These are phyloP conservation scores for Nicotiana attenuata DNA, from an alignment of 257 asterid genomes.

Conservation along the genomic window DNA sequence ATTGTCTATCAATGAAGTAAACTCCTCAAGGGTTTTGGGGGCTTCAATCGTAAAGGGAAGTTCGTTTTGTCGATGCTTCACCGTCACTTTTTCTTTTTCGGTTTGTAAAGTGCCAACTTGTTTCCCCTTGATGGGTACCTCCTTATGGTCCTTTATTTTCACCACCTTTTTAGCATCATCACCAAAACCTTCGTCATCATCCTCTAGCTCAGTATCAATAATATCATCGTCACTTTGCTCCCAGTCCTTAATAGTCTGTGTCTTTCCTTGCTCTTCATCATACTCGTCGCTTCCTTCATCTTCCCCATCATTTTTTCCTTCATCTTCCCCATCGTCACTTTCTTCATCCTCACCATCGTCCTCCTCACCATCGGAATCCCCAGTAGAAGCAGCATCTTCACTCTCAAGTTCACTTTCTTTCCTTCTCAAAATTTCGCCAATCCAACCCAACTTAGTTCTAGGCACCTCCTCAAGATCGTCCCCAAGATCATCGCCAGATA, in stretches of 20 bases:
- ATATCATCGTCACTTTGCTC: conserved; percentile 93
- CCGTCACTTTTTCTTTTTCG: conserved; percentile 22
- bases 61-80: conserved; percentile 37
- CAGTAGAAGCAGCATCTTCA: conserved; percentile 15
- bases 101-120: conserved; percentile 17
- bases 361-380: conserved; percentile 34
- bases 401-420: conserved; percentile 16
- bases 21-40: conserved; percentile 76
- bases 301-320: conserved; percentile 32
- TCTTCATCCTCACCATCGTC: conserved; percentile 26
- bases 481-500: conserved; percentile 97
- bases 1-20: conserved; percentile 55
- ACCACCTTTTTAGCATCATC: conserved; percentile 16
- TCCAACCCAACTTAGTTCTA: conserved; percentile 51
- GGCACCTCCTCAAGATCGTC: conserved; percentile 54
- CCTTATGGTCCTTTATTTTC: conserved; percentile 22
- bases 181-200: conserved; percentile 34
- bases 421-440: conserved; percentile 43
- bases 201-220: conserved; percentile 43
- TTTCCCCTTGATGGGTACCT: conserved; percentile 25
- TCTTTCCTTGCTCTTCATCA: conserved; percentile 28
- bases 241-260: conserved; percentile 73
- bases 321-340: conserved; percentile 46
- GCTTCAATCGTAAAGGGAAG: conserved; percentile 97
- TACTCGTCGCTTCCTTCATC: conserved; percentile 45